Evolutionary conservation across 2,329 filamentous ascomycete genomes (phyloP).

Genomic region (Hysterium pulicare): DNA sequence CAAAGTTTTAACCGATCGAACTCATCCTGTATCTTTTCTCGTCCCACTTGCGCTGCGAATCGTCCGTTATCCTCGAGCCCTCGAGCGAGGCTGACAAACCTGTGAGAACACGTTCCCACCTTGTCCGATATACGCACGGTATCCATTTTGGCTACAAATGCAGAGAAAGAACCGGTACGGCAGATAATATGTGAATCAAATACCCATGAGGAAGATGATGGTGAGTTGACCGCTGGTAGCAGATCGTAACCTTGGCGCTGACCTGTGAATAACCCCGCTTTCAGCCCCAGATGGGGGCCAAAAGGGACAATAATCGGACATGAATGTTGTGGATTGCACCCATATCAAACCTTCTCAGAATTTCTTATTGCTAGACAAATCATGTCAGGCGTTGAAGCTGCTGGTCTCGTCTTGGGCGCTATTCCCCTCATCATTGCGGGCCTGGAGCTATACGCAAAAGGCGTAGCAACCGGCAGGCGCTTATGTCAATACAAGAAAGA

Average conservation of each 20-base stretch:
- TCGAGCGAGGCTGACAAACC: conserved; percentile 12
- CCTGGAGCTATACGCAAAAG: conserved; percentile 30
- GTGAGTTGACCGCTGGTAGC: no score
- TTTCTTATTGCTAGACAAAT: neutral
- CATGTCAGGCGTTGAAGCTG: conserved; percentile 24
- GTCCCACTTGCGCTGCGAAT: conserved; percentile 11
- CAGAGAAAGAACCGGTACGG: neutral
- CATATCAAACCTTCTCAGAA: no score
- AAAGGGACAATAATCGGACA: neutral
- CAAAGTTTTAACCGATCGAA: conserved; percentile 31
- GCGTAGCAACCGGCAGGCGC: conserved; percentile 25
- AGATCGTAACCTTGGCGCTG: no score
- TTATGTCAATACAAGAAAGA: conserved; percentile 20
- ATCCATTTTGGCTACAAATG: neutral
- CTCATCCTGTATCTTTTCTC: conserved; percentile 17
- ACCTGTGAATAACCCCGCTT: no score
- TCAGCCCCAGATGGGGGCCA: neutral
- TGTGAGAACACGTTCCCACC: conserved; percentile 7
- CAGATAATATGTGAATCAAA: no score
- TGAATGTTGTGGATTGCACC: no score
- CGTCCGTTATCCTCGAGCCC: conserved; percentile 7
- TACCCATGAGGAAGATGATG: no score
- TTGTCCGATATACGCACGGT: conserved; percentile 2
- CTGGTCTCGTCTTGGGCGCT: conserved; percentile 22
- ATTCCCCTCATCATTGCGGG: conserved; percentile 29